These are phyloP conservation scores for Auricularia auricula-judae DNA, from an alignment of 768 basidiomycete species.

Conservation along the genomic window DNA sequence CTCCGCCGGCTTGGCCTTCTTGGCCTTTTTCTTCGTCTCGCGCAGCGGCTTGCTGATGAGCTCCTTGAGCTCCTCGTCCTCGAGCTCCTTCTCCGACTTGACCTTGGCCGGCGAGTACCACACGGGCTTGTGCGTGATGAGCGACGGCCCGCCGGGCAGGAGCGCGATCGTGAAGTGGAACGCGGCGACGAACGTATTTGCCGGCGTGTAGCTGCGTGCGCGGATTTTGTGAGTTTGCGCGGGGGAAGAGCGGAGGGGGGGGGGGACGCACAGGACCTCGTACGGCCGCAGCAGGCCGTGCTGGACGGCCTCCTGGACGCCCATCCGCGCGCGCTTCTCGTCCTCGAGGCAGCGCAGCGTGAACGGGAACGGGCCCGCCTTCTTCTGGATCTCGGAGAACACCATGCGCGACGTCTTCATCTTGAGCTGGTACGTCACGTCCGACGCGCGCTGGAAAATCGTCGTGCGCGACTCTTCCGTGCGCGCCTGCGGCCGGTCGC, in stretches of 20 bases:
- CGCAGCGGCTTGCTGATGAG: slow-evolving; percentile 69
- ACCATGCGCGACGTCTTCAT: slow-evolving; percentile 96
- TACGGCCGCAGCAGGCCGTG: slow-evolving; percentile 91
- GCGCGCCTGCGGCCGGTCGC: slow-evolving; percentile 49
- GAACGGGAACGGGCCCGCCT: slow-evolving; percentile 97
- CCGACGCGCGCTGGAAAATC: slow-evolving; percentile 81
- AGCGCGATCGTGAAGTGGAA: slow-evolving; percentile 98
- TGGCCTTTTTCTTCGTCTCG: slow-evolving; percentile 87
- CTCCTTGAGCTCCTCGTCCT: slow-evolving; percentile 78
- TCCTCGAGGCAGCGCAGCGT: slow-evolving; percentile 90
- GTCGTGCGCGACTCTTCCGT: slow-evolving; percentile 83
- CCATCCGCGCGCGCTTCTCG: slow-evolving; percentile 91
- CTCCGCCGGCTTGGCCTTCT: slow-evolving; percentile 49
- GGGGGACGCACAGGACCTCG: slow-evolving; percentile 66
- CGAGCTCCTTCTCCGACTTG: slow-evolving; percentile 79
- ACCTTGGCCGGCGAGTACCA: slow-evolving; percentile 94
- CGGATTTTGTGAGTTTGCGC: too few relatives aligned
- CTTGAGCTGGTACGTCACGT: slow-evolving; percentile 89
- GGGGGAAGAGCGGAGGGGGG: too few relatives aligned
- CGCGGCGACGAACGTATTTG: slow-evolving; percentile 78
- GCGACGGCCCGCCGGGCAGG: slow-evolving; percentile 73
- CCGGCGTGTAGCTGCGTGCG: slow-evolving; percentile 55
- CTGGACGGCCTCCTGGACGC: slow-evolving; percentile 90
- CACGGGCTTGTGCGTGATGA: slow-evolving; percentile 77
- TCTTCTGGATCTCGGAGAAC: slow-evolving; percentile 96